These are phyloP conservation scores for Candida tropicalis DNA, from an alignment of 1,139 yeast genomes.

Conservation along the genomic window DNA sequence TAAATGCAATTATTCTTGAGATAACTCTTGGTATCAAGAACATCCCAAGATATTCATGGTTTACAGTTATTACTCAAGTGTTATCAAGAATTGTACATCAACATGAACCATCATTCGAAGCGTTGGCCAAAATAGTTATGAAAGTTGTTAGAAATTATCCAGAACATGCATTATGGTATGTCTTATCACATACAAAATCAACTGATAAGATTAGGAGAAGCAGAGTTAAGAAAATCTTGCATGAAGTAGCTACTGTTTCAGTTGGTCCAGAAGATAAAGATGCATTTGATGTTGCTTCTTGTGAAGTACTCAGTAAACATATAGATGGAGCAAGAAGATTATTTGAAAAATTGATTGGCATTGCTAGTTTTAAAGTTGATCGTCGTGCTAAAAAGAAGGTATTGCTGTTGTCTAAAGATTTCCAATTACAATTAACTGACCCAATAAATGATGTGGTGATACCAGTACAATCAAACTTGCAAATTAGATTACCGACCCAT, in stretches of 20 bases:
- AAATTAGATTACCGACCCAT: slow-evolving; percentile 60
- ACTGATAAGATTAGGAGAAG: slow-evolving; percentile 57
- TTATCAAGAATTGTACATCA: slow-evolving; percentile 76
- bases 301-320: background rate
- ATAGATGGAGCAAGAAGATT: slow-evolving; percentile 31
- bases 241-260: slow-evolving; percentile 5
- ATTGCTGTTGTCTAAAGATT: slow-evolving; percentile 43
- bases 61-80: slow-evolving; percentile 83
- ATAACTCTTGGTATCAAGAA: slow-evolving; percentile 47
- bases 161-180: slow-evolving; percentile 81
- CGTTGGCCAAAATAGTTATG: slow-evolving; percentile 59
- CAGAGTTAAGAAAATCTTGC: slow-evolving; percentile 44
- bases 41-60: slow-evolving; percentile 73
- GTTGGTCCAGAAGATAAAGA: background rate
- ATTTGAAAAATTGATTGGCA: slow-evolving; percentile 36
- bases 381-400: slow-evolving; percentile 30
- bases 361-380: slow-evolving; percentile 38
- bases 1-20: slow-evolving; percentile 53
- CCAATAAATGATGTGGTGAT: slow-evolving; percentile 71
- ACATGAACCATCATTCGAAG: slow-evolving; percentile 56
- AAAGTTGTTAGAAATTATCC: slow-evolving; percentile 70
- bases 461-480: slow-evolving; percentile 78
- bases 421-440: slow-evolving; percentile 49
- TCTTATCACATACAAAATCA: slow-evolving; percentile 74
- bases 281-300: background rate